Percentiles rank a stretch among this genome's conserved stretches.
Conservation (phyloP, 2,329 filamentous ascomycete genomes). For the Stagonosporopsis vannaccii region DNA sequence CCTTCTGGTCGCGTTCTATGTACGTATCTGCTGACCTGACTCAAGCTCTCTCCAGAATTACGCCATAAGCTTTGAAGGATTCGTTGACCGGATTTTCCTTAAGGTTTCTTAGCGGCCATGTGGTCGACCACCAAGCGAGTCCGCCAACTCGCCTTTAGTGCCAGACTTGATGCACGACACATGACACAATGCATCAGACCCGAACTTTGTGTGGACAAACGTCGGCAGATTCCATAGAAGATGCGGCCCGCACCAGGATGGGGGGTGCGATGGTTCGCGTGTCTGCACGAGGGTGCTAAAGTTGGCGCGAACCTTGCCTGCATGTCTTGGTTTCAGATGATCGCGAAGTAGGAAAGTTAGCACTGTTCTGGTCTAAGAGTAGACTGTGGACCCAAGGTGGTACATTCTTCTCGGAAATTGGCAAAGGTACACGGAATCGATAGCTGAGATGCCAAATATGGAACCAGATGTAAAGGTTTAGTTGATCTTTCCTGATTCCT, state of each 20-base stretch:
- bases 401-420: slow-evolving; percentile 18
- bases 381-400: slow-evolving; percentile 14
- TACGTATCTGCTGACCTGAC: slow-evolving; percentile 6
- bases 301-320: slow-evolving; percentile 13
- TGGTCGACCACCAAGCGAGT: slow-evolving; percentile 25
- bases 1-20: slow-evolving; percentile 24
- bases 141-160: slow-evolving; percentile 19
- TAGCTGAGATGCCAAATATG: slow-evolving; percentile 24
- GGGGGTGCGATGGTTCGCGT: slow-evolving; percentile 15
- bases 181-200: slow-evolving; percentile 24
- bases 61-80: slow-evolving; percentile 4
- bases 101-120: slow-evolving; percentile 26
- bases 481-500: background rate
- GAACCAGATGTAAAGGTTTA: background rate
- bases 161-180: slow-evolving; percentile 28
- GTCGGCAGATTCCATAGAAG: slow-evolving; percentile 18
- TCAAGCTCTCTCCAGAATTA: slow-evolving; percentile 6
- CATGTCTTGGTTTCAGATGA: slow-evolving; percentile 14
- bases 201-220: slow-evolving; percentile 19
- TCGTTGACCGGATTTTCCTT: slow-evolving; percentile 16
- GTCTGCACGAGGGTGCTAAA: slow-evolving; percentile 9
- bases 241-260: slow-evolving; percentile 18
- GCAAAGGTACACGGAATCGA: slow-evolving; percentile 22
- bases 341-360: slow-evolving; percentile 7
- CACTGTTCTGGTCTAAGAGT: slow-evolving; percentile 14